Percentiles rank a stretch among this genome's conserved stretches.
These are phyloP conservation scores for Microthlaspi erraticum DNA, from an alignment of 345 rosid genomes.

Conservation along the genomic window DNA sequence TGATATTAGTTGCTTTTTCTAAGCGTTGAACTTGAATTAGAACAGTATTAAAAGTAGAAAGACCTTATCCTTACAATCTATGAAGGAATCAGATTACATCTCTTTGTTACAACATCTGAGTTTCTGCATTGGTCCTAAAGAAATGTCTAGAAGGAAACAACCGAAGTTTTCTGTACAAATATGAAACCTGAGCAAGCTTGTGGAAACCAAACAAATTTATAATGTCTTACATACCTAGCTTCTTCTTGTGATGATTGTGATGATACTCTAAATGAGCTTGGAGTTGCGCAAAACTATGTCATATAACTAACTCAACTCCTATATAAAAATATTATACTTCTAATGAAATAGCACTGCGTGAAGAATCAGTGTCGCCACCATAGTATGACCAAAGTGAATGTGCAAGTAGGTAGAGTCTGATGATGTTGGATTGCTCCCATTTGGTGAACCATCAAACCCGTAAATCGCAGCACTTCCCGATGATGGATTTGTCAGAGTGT, in stretches of 20 bases:
- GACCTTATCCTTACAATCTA: conserved; percentile 31
- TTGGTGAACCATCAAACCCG: conserved; percentile 46
- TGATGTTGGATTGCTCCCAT: conserved; percentile 41
- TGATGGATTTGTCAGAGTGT: conserved; percentile 34
- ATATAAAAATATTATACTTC: conserved; percentile 18
- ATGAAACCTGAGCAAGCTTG: conserved; percentile 19
- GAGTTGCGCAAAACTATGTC: conserved; percentile 24
- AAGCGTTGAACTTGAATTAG: conserved; percentile 54
- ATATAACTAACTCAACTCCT: conserved; percentile 31
- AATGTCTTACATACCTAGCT: conserved; percentile 34
- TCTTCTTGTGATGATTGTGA: conserved; percentile 7
- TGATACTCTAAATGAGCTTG: conserved; percentile 22
- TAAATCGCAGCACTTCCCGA: conserved; percentile 37
- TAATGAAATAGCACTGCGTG: conserved; percentile 31
- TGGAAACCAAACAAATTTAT: conserved; percentile 36
- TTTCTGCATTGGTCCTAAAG: conserved; percentile 28
- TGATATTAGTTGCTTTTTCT: conserved; percentile 74
- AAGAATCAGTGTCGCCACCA: conserved; percentile 32
- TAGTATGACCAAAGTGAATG: conserved; percentile 26
- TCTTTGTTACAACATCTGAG: conserved; percentile 29
- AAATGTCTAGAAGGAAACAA: conserved; percentile 11
- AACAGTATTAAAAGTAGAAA: conserved; percentile 25
- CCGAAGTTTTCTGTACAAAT: conserved; percentile 37
- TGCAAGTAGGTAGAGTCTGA: conserved; percentile 34
- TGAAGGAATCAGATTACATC: conserved; percentile 29